These are phyloP conservation scores for Aspergillus aculeatus DNA, from an alignment of 2,329 filamentous ascomycete genomes.

Conservation along the genomic window DNA sequence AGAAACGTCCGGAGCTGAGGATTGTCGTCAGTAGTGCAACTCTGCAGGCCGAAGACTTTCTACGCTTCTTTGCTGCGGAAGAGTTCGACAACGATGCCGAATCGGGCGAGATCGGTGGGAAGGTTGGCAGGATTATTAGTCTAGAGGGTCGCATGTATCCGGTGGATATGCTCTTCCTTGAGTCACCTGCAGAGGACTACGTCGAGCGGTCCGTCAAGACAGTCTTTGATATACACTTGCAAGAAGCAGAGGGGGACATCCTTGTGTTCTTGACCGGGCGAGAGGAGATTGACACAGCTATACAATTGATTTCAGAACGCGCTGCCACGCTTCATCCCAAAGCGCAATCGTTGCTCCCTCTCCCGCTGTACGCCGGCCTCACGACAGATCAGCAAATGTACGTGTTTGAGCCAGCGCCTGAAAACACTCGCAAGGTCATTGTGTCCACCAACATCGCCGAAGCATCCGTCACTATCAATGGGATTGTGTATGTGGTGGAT, in stretches of 20 bases:
- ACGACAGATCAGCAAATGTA: conserved; percentile 92
- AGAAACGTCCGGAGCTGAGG: conserved; percentile 74
- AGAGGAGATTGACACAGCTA: conserved; percentile 82
- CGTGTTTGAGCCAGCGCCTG: conserved; percentile 80
- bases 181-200: conserved; percentile 79
- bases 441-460: conserved; percentile 96
- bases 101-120: conserved; percentile 38
- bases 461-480: conserved; percentile 90
- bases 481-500: conserved; percentile 88
- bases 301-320: conserved; percentile 76
- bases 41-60: conserved; percentile 81
- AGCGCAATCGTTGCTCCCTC: conserved; percentile 61
- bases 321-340: conserved; percentile 61
- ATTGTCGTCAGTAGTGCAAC: conserved; percentile 94
- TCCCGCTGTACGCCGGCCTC: conserved; percentile 87
- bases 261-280: conserved; percentile 88
- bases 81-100: conserved; percentile 38
- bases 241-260: conserved; percentile 80
- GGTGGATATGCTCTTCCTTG: conserved; percentile 80
- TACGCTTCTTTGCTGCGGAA: conserved; percentile 68
- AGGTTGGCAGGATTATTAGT: conserved; percentile 68
- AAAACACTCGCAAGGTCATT: conserved; percentile 84
- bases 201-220: conserved; percentile 78
- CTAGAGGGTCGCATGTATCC: conserved; percentile 86
- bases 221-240: conserved; percentile 81